Evolutionary conservation across 2,329 filamentous ascomycete genomes (phyloP).

Genomic region (Lecanicillium sp.): DNA sequence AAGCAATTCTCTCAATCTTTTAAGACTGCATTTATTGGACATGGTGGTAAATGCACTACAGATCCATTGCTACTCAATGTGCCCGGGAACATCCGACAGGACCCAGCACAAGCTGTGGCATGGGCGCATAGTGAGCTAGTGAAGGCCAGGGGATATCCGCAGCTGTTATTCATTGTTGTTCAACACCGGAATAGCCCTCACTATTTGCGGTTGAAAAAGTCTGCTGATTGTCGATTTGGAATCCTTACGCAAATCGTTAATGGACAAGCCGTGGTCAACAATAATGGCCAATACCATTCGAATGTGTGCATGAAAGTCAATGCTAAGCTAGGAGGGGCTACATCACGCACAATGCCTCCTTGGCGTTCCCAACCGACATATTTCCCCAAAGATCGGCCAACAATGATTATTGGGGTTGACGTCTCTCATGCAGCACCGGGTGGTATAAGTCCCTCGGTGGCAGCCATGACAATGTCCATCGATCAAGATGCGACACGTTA

Average conservation of each 20-base stretch:
- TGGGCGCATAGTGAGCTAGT: slow-evolving; percentile 40
- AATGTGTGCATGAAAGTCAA: slow-evolving; percentile 98
- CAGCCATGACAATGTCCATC: slow-evolving; percentile 76
- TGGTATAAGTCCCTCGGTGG: slow-evolving; percentile 61
- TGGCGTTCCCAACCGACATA: slow-evolving; percentile 23
- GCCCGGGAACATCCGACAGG: slow-evolving; percentile 23
- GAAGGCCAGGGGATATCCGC: slow-evolving; percentile 48
- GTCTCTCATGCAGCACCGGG: slow-evolving; percentile 78
- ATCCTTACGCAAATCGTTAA: slow-evolving; percentile 79
- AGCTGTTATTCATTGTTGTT: slow-evolving; percentile 75
- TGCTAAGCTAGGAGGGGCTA: slow-evolving; percentile 83
- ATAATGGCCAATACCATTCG: slow-evolving; percentile 75
- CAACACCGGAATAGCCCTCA: slow-evolving; percentile 59
- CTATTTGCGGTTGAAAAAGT: slow-evolving; percentile 86
- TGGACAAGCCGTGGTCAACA: slow-evolving; percentile 56
- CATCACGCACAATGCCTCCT: slow-evolving; percentile 36
- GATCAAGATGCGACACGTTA: slow-evolving; percentile 68
- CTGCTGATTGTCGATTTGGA: slow-evolving; percentile 76
- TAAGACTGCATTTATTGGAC: slow-evolving; percentile 34
- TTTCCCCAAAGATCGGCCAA: slow-evolving; percentile 39
- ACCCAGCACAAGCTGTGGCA: slow-evolving; percentile 42
- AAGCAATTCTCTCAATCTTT: slow-evolving; percentile 32
- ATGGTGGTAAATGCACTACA: slow-evolving; percentile 36
- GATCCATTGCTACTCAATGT: slow-evolving; percentile 27
- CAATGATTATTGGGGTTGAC: slow-evolving; percentile 84